Evolutionary conservation across 75 land plant species (phyloP), one percentile per base, ranked within the genome.

Genomic region (Selaginella tamariscina): DNA sequence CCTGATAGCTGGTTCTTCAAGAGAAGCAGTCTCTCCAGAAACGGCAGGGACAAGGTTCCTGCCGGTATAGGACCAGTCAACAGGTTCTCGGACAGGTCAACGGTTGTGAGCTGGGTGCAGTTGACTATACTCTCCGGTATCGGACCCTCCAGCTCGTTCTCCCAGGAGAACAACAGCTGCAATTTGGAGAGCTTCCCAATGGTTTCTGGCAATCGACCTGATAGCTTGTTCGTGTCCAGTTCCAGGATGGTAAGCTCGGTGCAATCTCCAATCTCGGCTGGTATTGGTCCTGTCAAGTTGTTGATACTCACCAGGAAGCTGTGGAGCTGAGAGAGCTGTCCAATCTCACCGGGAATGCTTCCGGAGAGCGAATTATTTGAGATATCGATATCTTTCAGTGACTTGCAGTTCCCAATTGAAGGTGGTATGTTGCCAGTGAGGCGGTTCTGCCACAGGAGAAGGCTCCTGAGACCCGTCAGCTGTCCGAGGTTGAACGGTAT

Each of bases 171-270:
- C 11, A 39, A 15, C 11, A 39, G 49, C 49, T 5, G 5, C 49
- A 39, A 15, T 5, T 39, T 39, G 49, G 49, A 5, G 49, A 39
- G 49, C 11, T 15, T 5, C 11, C 49, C 49, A 15, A 39, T 39
- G 49, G 49, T 5, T 5, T 39, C 49, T 5, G 49, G 49, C 49
- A 39, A 15, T 5, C 11, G 49, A 15, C 49, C 49, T 0, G 68
- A 31, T 29, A 90, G 54, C 24, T 66, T 24, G 75, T 90, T 90
- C 71, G 84, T 83, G 13, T 88, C 79, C 33, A 88, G 80, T 0
- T 85, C 77, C 27, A 90, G 67, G 84, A 87, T 81, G 33, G 81
- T 91, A 2, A 90, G 82, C 54, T 81, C 71, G 63, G 68, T 75
- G 70, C 88, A 85, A 29, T 78, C 76, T 68, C 80, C 88, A 24